Evolutionary conservation across 768 basidiomycete genomes (phyloP).

Genomic region (Amylocystis lapponica): DNA sequence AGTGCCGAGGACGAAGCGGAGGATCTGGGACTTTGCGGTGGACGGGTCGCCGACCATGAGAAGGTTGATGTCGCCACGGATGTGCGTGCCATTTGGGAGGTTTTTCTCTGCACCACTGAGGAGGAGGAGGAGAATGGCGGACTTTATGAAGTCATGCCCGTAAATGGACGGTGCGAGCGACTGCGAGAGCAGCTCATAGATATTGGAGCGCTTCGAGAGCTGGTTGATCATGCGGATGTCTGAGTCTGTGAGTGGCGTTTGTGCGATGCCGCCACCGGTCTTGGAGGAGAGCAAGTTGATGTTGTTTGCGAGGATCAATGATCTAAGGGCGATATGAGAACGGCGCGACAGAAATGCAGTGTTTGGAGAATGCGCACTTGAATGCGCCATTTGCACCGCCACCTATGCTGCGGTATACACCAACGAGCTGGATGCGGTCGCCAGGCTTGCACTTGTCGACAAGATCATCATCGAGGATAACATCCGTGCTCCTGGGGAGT

Average conservation of each 20-base stretch:
- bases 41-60: slow-evolving; percentile 99
- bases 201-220: slow-evolving; percentile 78
- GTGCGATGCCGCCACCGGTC: slow-evolving; percentile 91
- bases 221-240: slow-evolving; percentile 97
- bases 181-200: slow-evolving; percentile 84
- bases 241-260: slow-evolving; percentile 83
- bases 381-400: slow-evolving; percentile 90
- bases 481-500: slow-evolving; percentile 91
- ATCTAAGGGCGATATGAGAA: slow-evolving; percentile 40
- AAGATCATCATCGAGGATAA: slow-evolving; percentile 92
- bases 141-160: slow-evolving; percentile 94
- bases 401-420: slow-evolving; percentile 90
- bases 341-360: neutral
- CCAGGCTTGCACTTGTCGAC: slow-evolving; percentile 98
- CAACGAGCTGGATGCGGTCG: slow-evolving; percentile 94
- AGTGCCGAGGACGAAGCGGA: slow-evolving; percentile 93
- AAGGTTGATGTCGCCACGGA: slow-evolving; percentile 98
- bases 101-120: slow-evolving; percentile 98
- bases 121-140: slow-evolving; percentile 85
- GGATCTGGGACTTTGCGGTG: slow-evolving; percentile 95
- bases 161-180: slow-evolving; percentile 97
- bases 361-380: slow-evolving; percentile 58
- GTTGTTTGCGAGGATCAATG: slow-evolving; percentile 90
- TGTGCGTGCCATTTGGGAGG: slow-evolving; percentile 93
- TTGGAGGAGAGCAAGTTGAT: slow-evolving; percentile 93